A percentile compares a stretch with the other conserved stretches of the same genome.
Evolutionary conservation across 2,329 filamentous ascomycete species (phyloP).

Genomic region (Chaetomium olivaceum): DNA sequence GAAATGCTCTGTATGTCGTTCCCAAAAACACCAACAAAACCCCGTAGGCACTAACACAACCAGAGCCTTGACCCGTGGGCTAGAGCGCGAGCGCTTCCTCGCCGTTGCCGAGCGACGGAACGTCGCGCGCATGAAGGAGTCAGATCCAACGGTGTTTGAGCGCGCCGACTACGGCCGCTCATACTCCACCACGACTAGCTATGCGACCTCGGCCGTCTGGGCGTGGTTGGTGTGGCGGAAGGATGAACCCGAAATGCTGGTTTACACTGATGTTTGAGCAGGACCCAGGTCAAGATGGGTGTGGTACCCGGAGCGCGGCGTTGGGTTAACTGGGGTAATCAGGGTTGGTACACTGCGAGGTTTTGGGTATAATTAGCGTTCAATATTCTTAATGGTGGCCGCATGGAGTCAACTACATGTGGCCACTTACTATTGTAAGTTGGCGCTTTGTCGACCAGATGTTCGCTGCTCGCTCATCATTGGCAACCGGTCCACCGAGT

Average conservation of each 20-base stretch:
- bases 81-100: constrained; percentile 51
- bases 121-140: constrained; percentile 44
- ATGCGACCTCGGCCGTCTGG: constrained; percentile 35
- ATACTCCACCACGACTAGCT: constrained; percentile 34
- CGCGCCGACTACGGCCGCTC: constrained; percentile 35
- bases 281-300: too few relatives aligned
- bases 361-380: too few relatives aligned
- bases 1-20: constrained; percentile 52
- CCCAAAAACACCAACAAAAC: too few relatives aligned
- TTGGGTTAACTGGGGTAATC: too few relatives aligned
- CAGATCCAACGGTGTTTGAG: constrained; percentile 32
- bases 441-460: too few relatives aligned
- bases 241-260: constrained; percentile 29
- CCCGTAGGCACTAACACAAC: constrained; percentile 8
- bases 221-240: constrained; percentile 32
- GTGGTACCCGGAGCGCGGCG: too few relatives aligned
- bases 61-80: constrained; percentile 12
- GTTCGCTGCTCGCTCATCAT: too few relatives aligned
- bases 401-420: too few relatives aligned
- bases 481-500: too few relatives aligned
- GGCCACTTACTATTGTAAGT: too few relatives aligned
- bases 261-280: constrained; percentile 34
- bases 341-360: too few relatives aligned
- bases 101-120: constrained; percentile 56
- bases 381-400: too few relatives aligned